These are phyloP conservation scores for Solanum lignicaule DNA, from an alignment of 257 asterid genomes.

Conservation along the genomic window DNA sequence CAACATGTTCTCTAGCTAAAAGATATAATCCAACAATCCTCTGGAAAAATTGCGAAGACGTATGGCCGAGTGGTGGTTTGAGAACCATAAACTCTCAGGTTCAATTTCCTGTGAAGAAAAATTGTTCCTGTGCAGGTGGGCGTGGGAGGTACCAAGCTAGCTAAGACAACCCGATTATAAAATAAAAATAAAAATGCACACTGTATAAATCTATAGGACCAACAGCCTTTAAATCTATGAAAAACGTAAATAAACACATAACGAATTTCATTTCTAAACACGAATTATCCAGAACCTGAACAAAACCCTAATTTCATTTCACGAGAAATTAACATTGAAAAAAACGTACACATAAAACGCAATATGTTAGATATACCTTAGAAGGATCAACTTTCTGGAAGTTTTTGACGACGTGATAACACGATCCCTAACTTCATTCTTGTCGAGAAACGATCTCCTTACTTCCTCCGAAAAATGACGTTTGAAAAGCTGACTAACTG, in stretches of 20 bases:
- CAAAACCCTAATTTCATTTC: neutral
- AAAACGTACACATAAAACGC: neutral
- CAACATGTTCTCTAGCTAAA: neutral
- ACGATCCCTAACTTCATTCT: neutral
- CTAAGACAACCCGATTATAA: neutral
- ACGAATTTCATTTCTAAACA: neutral
- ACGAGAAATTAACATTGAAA: neutral
- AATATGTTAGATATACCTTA: neutral
- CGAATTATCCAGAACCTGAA: neutral
- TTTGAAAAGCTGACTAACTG: neutral
- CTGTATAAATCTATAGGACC: neutral
- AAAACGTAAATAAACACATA: neutral
- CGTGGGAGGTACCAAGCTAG: neutral
- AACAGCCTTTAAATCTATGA: neutral
- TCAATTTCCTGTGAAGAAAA: neutral
- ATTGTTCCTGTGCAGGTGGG: neutral
- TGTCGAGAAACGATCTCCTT: neutral
- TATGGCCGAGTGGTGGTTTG: neutral
- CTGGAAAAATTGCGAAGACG: neutral
- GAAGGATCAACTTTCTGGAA: neutral
- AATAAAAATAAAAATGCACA: neutral
- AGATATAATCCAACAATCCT: neutral
- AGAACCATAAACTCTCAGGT: neutral
- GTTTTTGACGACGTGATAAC: neutral
- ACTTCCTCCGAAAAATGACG: neutral